Evolutionary conservation across 2,329 filamentous ascomycete species (phyloP), one percentile per base, ranked within the genome.

Genomic region (Ophiocordyceps camponoti-leonardi): DNA sequence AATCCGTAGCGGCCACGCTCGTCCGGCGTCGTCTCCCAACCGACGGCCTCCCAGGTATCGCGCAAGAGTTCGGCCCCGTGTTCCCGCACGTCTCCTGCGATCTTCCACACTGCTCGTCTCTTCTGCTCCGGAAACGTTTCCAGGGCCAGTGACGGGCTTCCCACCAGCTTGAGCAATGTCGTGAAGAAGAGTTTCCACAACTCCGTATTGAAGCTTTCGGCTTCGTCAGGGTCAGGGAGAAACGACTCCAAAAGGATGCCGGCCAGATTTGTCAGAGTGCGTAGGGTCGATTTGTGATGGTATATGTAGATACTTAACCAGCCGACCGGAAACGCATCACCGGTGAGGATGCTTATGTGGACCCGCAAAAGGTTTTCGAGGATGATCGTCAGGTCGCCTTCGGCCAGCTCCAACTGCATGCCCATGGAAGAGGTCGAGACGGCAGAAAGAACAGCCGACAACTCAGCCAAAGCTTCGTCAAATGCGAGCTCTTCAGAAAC

Each of bases 71-170:
- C 84, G 4, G 92, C 90, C 16, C 93, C 92, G 51, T 86, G 76
- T 60, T 96, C 88, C 46, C 92, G 77, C 44, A 98, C 86, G 63
- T 98, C 93, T 6, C 92, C 92, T 4, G 90, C 92, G 58, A 98
- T 95, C 66, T 96, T 98, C 92, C 93, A 98, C 1, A 96, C 90
- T 1, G 92, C 90, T 46, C 92, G 73, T 42, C 92, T 73, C 66
- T 96, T 98, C 64, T 98, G 92, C 61, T 98, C 93, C 0, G 92
- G 87, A 58, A 95, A 96, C 0, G 88, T 94, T 59, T 98, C 92
- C 35, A 98, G 73, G 0, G 92, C 88, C 19, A 98, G 72, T 0
- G 83, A 85, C 33, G 88, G 80, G 56, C 87, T 95, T 6, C 86
- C 85, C 3, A 98, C 86, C 3, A 96, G 79, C 57, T 85, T 87